Base-by-base conservation (phyloP, 495 filamentous ascomycete species). In the Bryoglossum gracile region DNA sequence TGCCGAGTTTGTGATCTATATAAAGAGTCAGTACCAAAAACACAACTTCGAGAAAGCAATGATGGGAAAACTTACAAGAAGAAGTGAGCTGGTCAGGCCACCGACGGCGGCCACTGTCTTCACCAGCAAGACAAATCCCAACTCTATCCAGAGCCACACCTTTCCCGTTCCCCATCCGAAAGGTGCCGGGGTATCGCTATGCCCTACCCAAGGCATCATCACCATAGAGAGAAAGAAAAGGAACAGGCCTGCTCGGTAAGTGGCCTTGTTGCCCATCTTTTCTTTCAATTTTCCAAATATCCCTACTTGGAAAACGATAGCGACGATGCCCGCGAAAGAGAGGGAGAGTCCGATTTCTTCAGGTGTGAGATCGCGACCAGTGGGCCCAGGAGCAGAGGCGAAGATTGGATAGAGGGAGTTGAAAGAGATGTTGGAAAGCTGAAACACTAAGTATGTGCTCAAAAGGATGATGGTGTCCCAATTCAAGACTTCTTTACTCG, bases 71-170 rank as follows among this genome's bases (percentile, higher is more conserved):
- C 80, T 55, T 75, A 59, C 86, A 62, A 98, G 63, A 34, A 97
- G 70, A 62, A 98, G 77, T 2, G 89, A 87, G 61, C 86, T 88
- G 25, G 94, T 94, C 44, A 98, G 66, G 0, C 89, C 90, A 8
- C 87, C 87, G 0, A 98, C 87, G 3, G 91, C 77, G 26, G 87
- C 84, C 4, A 95, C 78, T 2, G 87, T 94, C 67, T 96, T 95
- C 30, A 97, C 66, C 30, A 96, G 73, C 39, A 98, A 65, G 4
- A 91, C 75, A 34, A 82, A 64, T 6, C 86, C 88, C 16, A 97
- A 64, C 63, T 95, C 90, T 14, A 77, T 55, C 71, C 75, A 96
- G 25, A 80, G 60, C 82, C 71, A 84, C 49, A 70, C 64, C 56
- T 81, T 84, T 23, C 79, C 75, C 2, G 70, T 66, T 4, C 76